phyloP scores from a whole-genome alignment of 257 asterid species.

The Fraxinus anomala region DNA sequence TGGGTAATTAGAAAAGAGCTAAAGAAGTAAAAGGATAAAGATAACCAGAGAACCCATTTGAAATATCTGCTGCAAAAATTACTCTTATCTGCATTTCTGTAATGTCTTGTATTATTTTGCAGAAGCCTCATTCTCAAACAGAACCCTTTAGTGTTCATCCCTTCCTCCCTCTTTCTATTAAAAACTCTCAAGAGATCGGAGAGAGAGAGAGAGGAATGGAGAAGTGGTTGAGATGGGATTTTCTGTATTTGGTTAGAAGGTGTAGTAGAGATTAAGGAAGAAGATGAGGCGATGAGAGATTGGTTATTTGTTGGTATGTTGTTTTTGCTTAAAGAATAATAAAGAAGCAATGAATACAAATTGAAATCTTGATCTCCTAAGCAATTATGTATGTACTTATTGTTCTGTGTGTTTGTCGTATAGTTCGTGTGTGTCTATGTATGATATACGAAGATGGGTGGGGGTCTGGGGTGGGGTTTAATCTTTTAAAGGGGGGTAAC shows the following conservation, averaged over 20 bases:
- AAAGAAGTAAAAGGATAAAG: constrained; percentile 58
- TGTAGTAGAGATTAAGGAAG: constrained; percentile 53
- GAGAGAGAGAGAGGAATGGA: neutral
- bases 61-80: constrained; percentile 47
- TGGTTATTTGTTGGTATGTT: constrained; percentile 46
- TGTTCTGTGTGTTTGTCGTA: neutral
- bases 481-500: neutral
- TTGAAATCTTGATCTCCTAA: constrained; percentile 8
- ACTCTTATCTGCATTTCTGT: constrained; percentile 32
- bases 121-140: constrained; percentile 69
- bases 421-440: constrained; percentile 18
- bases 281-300: constrained; percentile 21
- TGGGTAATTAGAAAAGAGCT: constrained; percentile 58
- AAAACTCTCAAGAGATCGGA: constrained; percentile 29
- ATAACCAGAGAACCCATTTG: constrained; percentile 78
- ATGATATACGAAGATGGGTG: neutral
- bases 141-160: constrained; percentile 45
- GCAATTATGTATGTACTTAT: constrained; percentile 1
- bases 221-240: constrained; percentile 50
- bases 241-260: constrained; percentile 49
- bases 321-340: constrained; percentile 48
- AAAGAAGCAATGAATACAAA: neutral
- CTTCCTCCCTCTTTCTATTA: constrained; percentile 29
- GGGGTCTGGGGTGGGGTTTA: too few species aligned
- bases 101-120: constrained; percentile 33